Conservation (phyloP, 1,284 basidiomycete species). For the Pterulicium gracile region DNA sequence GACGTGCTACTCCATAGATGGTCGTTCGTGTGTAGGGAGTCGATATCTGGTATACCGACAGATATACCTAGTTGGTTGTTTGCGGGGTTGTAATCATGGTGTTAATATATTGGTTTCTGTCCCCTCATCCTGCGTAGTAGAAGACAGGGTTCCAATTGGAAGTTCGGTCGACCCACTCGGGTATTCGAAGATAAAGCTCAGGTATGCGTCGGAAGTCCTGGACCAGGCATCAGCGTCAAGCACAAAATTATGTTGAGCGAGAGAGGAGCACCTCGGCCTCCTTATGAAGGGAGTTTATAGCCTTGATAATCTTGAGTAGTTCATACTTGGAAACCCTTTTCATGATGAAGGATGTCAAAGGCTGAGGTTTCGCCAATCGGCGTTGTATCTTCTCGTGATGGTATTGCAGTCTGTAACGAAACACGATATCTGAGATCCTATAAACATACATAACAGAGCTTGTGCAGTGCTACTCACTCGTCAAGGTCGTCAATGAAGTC, state of each 20-base stretch:
- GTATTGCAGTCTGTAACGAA: neutral
- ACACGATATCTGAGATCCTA: neutral
- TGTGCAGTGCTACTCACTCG: neutral
- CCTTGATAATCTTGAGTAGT: neutral
- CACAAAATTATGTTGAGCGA: too few species aligned
- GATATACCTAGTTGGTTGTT: neutral
- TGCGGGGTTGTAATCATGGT: neutral
- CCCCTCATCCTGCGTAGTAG: neutral
- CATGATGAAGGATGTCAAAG: neutral
- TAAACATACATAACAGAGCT: neutral
- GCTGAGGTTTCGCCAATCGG: neutral
- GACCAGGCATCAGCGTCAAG: neutral
- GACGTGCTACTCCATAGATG: conserved; percentile 31
- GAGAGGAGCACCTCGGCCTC: neutral
- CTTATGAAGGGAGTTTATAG: neutral
- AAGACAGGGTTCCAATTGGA: neutral
- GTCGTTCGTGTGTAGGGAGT: neutral
- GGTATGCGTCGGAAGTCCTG: neutral
- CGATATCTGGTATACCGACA: too few species aligned
- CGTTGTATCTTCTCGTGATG: neutral
- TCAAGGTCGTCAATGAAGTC: neutral
- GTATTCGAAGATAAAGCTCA: neutral
- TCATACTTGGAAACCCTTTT: neutral
- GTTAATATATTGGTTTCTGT: neutral
- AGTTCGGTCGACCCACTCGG: neutral